Conservation (phyloP, 805 yeast genomes). For the Blastobotrys terrestris region DNA sequence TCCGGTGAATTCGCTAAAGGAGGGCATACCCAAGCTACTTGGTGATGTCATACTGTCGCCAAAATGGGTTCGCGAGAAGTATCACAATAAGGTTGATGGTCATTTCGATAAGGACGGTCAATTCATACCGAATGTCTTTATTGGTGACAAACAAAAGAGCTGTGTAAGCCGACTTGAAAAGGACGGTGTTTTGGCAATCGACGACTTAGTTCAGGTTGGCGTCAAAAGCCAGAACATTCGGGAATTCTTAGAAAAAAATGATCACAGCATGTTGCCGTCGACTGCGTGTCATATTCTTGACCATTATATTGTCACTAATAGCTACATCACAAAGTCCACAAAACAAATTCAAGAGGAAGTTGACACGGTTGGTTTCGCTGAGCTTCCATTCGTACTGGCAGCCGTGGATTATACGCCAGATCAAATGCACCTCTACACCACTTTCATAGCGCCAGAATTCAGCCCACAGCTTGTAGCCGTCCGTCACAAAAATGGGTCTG, state of each 20-base stretch:
- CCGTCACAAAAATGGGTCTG: not conserved
- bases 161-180: not conserved
- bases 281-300: not conserved
- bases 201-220: not conserved
- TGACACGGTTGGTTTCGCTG: not conserved
- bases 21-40: not conserved
- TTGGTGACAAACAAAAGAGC: not conserved
- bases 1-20: not conserved
- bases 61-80: not conserved
- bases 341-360: not conserved
- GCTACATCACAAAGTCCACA: not conserved
- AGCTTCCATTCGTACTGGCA: not conserved
- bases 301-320: not conserved
- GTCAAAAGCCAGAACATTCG: not conserved
- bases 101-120: not conserved
- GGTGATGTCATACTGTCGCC: not conserved
- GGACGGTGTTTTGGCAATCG: not conserved
- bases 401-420: not conserved
- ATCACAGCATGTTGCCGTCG: not conserved
- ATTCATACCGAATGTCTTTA: not conserved
- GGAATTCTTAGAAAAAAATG: not conserved
- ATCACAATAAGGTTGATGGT: not conserved
- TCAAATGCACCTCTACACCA: not conserved
- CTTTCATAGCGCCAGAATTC: not conserved
- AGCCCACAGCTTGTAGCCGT: not conserved